Conservation (phyloP, 2,329 filamentous ascomycete genomes). For the Arthrinium puccinioides region DNA sequence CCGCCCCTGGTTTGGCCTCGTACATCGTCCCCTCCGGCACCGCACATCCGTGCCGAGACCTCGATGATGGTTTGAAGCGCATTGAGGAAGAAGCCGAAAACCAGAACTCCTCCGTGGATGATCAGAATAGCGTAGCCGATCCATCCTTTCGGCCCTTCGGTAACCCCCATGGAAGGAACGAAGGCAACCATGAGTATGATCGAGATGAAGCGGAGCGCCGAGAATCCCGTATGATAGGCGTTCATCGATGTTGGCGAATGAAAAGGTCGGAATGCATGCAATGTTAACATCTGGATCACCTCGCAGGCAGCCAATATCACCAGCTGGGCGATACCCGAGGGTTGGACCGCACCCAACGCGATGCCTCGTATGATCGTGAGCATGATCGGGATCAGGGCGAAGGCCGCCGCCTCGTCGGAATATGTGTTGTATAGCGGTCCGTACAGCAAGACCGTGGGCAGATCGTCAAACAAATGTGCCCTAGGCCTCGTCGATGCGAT, state of each 20-base stretch:
- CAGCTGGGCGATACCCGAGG: constrained; percentile 87
- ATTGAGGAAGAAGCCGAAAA: constrained; percentile 91
- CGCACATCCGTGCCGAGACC: constrained; percentile 73
- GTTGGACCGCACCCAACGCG: constrained; percentile 86
- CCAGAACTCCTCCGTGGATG: constrained; percentile 74
- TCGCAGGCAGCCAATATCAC: constrained; percentile 91
- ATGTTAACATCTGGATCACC: constrained; percentile 77
- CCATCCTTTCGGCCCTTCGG: constrained; percentile 80
- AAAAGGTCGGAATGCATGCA: constrained; percentile 87
- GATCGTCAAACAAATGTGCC: constrained; percentile 85
- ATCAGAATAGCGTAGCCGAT: constrained; percentile 87
- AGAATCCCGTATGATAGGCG: constrained; percentile 82
- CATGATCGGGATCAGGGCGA: constrained; percentile 79
- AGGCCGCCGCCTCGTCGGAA: constrained; percentile 84
- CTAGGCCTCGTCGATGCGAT: constrained; percentile 77
- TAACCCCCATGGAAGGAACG: constrained; percentile 72
- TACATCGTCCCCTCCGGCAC: constrained; percentile 70
- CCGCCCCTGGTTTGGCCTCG: constrained; percentile 70
- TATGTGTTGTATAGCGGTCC: constrained; percentile 97
- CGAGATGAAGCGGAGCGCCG: constrained; percentile 66
- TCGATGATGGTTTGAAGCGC: constrained; percentile 86
- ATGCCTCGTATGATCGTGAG: constrained; percentile 82
- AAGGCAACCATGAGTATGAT: constrained; percentile 77
- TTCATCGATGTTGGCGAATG: constrained; percentile 95
- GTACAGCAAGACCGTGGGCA: constrained; percentile 82